Conservation (phyloP, 352 stramenopile genomes). For the Globisporangium nodosum region DNA sequence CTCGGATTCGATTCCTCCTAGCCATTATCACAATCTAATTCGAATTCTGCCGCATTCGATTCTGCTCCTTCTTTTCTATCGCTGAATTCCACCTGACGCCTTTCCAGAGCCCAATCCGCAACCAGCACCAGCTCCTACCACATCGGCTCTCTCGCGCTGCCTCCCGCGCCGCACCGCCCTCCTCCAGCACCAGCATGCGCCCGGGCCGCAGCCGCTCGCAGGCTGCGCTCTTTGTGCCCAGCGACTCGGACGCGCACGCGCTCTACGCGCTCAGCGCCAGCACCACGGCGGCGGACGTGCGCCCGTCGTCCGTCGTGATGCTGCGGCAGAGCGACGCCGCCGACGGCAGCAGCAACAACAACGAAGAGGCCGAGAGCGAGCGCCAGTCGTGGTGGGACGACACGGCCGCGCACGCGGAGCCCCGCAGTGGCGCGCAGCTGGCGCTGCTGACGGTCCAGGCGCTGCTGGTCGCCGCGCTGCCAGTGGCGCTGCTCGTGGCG, state of each 20-base stretch:
- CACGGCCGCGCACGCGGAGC: conserved; percentile 9
- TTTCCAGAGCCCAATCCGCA: too few species aligned
- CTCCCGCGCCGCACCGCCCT: too few species aligned
- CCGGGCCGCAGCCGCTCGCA: not conserved
- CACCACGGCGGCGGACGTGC: conserved; percentile 13
- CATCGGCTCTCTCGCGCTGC: too few species aligned
- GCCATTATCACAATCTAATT: too few species aligned
- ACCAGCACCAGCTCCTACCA: too few species aligned
- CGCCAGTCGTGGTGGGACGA: conserved; percentile 34
- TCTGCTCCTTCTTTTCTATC: too few species aligned
- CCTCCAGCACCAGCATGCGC: too few species aligned
- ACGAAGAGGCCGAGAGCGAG: conserved; percentile 3
- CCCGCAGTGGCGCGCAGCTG: conserved; percentile 21
- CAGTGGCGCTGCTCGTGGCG: conserved; percentile 24
- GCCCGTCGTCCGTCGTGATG: conserved; percentile 30
- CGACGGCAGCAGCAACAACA: not conserved
- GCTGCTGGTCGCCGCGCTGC: conserved; percentile 26
- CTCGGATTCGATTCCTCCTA: too few species aligned
- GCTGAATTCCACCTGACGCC: too few species aligned
- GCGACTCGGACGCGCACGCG: conserved; percentile 4
- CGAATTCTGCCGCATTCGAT: too few species aligned
- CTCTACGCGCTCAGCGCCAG: conserved; percentile 10
- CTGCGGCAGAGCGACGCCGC: conserved; percentile 6
- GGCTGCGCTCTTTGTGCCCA: conserved; percentile 30
- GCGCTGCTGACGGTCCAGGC: conserved; percentile 26